Base-by-base conservation (phyloP, 345 rosid species). In the Ceriops tagal region DNA sequence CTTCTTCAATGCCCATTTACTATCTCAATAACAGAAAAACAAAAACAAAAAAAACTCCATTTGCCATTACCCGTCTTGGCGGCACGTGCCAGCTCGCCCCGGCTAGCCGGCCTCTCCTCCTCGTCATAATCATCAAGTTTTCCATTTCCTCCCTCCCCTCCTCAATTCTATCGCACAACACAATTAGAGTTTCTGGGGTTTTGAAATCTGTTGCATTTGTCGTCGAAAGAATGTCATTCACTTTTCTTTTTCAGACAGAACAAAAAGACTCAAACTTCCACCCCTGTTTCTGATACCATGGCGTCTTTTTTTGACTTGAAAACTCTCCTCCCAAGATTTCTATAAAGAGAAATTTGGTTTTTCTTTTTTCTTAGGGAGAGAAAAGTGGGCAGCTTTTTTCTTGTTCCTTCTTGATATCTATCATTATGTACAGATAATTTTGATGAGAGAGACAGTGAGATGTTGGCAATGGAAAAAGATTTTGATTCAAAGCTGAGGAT, bases 381-480 rank as follows among this genome's bases (percentile, higher is more conserved):
- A 64, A 34, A 64, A 66, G 64, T 66, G 27, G 61, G 63, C 72
- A 26, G 47, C 47, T 27, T 59, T 62, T 43, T 15, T 43, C 19
- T 13, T 13, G 13, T 43, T 13, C 37, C 37, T 7, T 34, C 37
- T 1, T 34, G 37, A 35, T 64, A 61, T 67, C 34, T 22, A 35
- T 65, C 59, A 22, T 63, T 64, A 62, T 78, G 83, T 72, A 52
- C 57, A 58, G 68, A 61, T 53, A 69, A 60, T 53, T 66, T 70
- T 34, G 71, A 37, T 37, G 37, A 34, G 37, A 34, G 37, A 34
- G 37, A 34, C 6, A 52, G 60, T 31, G 88, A 81, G 65, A 89
- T 90, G 95, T 79, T 89, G 87, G 88, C 83, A 74, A 92, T 89
- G 99, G 98, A 92, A 81, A 89, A 89, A 59, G 97, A 90, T 77